Evolutionary conservation across 768 basidiomycete genomes (phyloP), one percentile per base, ranked within the genome.

Genomic region (Termitomyces sp.): DNA sequence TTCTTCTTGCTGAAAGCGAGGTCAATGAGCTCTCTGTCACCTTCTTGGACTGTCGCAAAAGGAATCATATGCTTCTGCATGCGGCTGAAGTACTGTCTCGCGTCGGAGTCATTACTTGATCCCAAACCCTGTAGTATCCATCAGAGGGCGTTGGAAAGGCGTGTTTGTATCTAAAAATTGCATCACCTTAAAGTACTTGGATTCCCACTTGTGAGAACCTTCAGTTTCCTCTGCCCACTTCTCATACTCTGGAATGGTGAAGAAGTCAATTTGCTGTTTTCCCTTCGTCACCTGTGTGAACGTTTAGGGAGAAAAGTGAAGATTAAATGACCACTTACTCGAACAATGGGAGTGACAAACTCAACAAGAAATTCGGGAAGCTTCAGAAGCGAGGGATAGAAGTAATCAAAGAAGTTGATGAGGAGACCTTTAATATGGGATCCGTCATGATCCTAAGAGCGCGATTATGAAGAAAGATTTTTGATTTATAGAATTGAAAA

Each of bases 361-460:
- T 99, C 97, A 39, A 98, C 92, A 52, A 99, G 76, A 75, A 99
- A 99, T 59, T 89, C 87, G 0, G 93, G 89, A 18, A 97, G 73
- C 70, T 88, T 93, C 58, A 99, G 81, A 22, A 99, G 78, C 2
- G 96, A 97, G 0, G 97, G 97, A 72, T 89, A 98, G 72, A 95
- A 98, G 70, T 95, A 90, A 67, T 98, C 97, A 60, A 99, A 76
- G 72, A 95, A 98, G 74, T 99, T 99, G 76, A 99, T 95, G 51
- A 99, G 81, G 8, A 98, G 83, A n/a, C 97, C 97, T 73, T 99
- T 99, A 77, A 99, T 99, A 75, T 99, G 97, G n/a, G 97, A 98
- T 54, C 97, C 97, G 74, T 99, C 97, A 75, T 98, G 94, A 84
- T 99, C 97, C 94, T 97, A 68, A 4, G 20, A 48, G 5, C 20